These are phyloP conservation scores for Tuber brumale DNA, from an alignment of 495 filamentous ascomycete species.

Conservation along the genomic window DNA sequence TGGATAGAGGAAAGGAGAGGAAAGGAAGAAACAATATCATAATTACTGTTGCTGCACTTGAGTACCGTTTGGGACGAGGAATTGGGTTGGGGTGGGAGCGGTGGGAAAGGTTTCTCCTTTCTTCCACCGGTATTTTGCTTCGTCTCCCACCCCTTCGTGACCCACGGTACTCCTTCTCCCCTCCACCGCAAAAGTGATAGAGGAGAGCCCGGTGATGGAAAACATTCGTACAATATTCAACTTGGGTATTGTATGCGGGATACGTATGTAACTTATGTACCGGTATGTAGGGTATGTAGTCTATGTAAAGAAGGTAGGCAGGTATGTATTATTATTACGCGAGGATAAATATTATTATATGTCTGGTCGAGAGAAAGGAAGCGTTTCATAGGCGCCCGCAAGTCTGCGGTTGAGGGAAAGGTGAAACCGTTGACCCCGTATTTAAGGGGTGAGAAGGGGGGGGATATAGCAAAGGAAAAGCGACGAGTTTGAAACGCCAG, in stretches of 20 bases:
- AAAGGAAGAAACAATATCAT: neutral
- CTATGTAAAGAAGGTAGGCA: neutral
- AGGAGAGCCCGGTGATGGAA: neutral
- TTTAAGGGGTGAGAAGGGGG: slow-evolving; percentile 17
- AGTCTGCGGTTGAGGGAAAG: slow-evolving; percentile 31
- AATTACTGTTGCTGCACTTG: neutral
- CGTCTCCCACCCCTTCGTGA: neutral
- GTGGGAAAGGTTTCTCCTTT: neutral
- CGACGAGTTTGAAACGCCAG: slow-evolving; percentile 29
- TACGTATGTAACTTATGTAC: slow-evolving; percentile 8
- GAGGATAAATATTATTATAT: neutral
- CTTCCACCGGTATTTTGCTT: neutral
- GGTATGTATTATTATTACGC: too few relatives aligned
- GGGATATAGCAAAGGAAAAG: neutral
- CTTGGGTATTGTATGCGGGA: slow-evolving; percentile 25
- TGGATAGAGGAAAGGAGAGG: neutral
- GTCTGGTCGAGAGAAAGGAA: neutral
- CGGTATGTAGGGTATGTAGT: slow-evolving; percentile 16
- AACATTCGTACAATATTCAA: neutral
- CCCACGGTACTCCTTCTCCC: neutral
- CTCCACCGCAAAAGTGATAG: neutral
- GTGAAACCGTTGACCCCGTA: slow-evolving; percentile 33
- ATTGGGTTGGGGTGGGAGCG: neutral
- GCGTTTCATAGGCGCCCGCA: slow-evolving; percentile 38
- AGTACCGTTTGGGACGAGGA: neutral